These are phyloP conservation scores for Monosporascus sp. DNA, from an alignment of 2,329 filamentous ascomycete species.

Conservation along the genomic window DNA sequence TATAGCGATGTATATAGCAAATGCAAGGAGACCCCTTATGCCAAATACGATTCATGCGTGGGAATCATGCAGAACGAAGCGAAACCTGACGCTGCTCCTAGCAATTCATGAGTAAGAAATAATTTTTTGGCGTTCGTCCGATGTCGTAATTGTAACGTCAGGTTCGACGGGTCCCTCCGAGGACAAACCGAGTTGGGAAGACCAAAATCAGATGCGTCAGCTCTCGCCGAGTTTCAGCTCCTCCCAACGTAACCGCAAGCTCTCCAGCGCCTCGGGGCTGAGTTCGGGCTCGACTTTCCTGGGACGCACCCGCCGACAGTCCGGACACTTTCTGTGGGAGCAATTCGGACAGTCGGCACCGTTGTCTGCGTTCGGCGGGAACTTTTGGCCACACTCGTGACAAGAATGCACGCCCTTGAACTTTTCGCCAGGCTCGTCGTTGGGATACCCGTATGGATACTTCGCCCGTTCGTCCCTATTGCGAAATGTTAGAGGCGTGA, in stretches of 20 bases:
- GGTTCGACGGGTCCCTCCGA: background rate
- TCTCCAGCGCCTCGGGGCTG: conserved; percentile 55
- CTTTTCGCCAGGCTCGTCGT: conserved; percentile 52
- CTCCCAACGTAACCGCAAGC: conserved; percentile 51
- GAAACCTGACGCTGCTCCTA: background rate
- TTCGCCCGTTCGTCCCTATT: conserved; percentile 60
- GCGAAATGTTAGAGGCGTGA: conserved; percentile 6
- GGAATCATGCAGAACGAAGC: too few species aligned
- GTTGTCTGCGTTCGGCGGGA: conserved; percentile 44
- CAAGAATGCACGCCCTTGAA: conserved; percentile 54
- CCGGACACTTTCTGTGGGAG: conserved; percentile 52
- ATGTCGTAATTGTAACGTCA: background rate
- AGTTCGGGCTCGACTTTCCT: conserved; percentile 57
- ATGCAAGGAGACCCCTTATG: too few species aligned
- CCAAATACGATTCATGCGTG: too few species aligned
- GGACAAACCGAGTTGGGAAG: background rate
- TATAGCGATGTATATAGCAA: too few species aligned
- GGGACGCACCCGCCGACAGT: conserved; percentile 54
- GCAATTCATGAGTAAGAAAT: background rate
- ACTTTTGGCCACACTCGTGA: conserved; percentile 57
- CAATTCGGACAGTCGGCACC: conserved; percentile 56
- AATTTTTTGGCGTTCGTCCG: background rate
- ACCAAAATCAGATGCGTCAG: conserved; percentile 11
- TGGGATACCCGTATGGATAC: conserved; percentile 65
- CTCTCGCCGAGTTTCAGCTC: conserved; percentile 26